Conservation (phyloP, 805 yeast species). For the Ascoidea rubescens region DNA sequence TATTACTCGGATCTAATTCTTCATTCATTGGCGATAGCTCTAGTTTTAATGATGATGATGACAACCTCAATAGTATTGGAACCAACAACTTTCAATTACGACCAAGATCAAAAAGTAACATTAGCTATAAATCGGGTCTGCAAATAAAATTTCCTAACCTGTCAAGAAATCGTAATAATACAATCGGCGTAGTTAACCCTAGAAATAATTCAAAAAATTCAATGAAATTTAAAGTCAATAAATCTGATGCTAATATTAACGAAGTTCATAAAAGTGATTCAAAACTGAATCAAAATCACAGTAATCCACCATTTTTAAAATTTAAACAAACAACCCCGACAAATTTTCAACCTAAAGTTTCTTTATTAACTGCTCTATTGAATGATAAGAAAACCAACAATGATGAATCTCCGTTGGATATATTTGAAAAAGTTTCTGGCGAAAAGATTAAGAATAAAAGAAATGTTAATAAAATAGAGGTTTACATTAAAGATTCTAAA, state of each 20-base stretch:
- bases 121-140: background rate
- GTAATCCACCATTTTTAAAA: background rate
- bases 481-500: conserved; percentile 14
- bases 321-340: background rate
- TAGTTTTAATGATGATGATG: background rate
- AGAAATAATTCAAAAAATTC: no score
- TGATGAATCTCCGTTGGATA: conserved; percentile 2
- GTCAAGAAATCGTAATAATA: background rate
- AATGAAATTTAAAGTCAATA: background rate
- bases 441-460: conserved; percentile 3
- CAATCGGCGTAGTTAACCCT: background rate
- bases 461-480: conserved; percentile 9
- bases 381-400: conserved; percentile 3
- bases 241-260: background rate
- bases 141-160: background rate
- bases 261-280: no score
- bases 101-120: background rate
- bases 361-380: conserved; percentile 3
- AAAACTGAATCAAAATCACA: no score
- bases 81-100: background rate
- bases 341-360: background rate
- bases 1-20: background rate
- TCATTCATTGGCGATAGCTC: background rate
- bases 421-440: conserved; percentile 6
- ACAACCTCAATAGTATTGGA: background rate